Evolutionary conservation across 345 rosid species (phyloP).

Genomic region (Heritiera littoralis): DNA sequence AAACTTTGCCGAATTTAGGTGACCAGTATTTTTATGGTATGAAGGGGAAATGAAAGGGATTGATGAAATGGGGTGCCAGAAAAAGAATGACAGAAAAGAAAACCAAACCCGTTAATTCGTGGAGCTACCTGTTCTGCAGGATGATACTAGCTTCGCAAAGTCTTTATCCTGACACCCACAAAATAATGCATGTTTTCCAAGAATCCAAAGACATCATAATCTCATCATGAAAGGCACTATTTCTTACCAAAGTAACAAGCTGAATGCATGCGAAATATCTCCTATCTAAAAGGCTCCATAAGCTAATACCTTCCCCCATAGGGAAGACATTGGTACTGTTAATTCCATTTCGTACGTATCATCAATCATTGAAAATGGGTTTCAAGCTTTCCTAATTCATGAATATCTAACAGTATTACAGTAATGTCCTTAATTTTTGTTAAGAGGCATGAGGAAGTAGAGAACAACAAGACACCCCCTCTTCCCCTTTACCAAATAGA

Average conservation of each 20-base stretch:
- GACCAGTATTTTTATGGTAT: not conserved
- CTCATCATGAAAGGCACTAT: constrained; percentile 14
- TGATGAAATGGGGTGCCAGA: not conserved
- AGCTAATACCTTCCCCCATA: not conserved
- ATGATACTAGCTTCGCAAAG: constrained; percentile 27
- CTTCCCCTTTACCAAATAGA: too few relatives aligned
- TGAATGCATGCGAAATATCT: not conserved
- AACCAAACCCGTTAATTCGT: constrained; percentile 21
- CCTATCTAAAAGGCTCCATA: not conserved
- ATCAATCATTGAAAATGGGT: not conserved
- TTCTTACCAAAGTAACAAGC: not conserved
- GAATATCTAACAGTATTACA: too few relatives aligned
- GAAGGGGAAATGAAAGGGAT: constrained; percentile 20
- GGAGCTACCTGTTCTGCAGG: constrained; percentile 26
- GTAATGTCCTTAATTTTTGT: too few relatives aligned
- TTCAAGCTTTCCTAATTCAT: not conserved
- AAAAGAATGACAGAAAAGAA: not conserved
- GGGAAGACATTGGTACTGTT: constrained; percentile 5
- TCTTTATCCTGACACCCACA: constrained; percentile 39
- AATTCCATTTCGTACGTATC: constrained; percentile 2
- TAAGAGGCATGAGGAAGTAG: too few relatives aligned
- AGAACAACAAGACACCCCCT: too few relatives aligned
- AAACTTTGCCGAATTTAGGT: not conserved
- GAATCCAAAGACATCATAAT: constrained; percentile 29
- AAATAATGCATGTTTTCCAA: constrained; percentile 27